phyloP scores from a whole-genome alignment of 2,329 filamentous ascomycete genomes.

The Clonostachys sp. region DNA sequence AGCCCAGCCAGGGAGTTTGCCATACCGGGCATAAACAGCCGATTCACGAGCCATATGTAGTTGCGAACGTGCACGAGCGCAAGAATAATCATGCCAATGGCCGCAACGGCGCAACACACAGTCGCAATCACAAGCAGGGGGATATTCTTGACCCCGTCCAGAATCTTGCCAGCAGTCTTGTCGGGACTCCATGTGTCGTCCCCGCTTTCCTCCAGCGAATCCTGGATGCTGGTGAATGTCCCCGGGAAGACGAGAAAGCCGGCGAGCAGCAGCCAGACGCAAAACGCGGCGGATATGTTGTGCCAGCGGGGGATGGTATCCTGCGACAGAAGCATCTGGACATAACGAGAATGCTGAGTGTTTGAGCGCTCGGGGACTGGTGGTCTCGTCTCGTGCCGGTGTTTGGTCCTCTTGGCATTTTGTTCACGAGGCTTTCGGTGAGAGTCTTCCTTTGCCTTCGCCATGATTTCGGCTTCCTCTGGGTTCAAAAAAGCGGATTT shows the following conservation, averaged over 20 bases:
- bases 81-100: conserved; percentile 31
- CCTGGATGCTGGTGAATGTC: conserved; percentile 38
- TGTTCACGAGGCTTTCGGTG: neutral
- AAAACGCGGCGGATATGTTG: conserved; percentile 35
- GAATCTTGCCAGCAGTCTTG: conserved; percentile 10
- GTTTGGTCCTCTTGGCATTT: neutral
- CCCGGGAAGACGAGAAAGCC: conserved; percentile 48
- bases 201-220: conserved; percentile 11
- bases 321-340: conserved; percentile 40
- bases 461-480: too few relatives aligned
- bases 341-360: conserved; percentile 28
- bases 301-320: conserved; percentile 37
- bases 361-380: conserved; percentile 7
- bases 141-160: conserved; percentile 21
- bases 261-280: conserved; percentile 41
- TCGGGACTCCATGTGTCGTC: conserved; percentile 6
- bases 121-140: conserved; percentile 36
- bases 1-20: conserved; percentile 45
- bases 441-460: too few relatives aligned
- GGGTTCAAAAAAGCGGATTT: too few relatives aligned
- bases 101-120: conserved; percentile 28
- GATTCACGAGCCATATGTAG: conserved; percentile 49
- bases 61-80: conserved; percentile 37
- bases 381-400: neutral
- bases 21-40: conserved; percentile 38